Conservation (phyloP, 768 basidiomycete genomes). For the Amanita jacksonii region DNA sequence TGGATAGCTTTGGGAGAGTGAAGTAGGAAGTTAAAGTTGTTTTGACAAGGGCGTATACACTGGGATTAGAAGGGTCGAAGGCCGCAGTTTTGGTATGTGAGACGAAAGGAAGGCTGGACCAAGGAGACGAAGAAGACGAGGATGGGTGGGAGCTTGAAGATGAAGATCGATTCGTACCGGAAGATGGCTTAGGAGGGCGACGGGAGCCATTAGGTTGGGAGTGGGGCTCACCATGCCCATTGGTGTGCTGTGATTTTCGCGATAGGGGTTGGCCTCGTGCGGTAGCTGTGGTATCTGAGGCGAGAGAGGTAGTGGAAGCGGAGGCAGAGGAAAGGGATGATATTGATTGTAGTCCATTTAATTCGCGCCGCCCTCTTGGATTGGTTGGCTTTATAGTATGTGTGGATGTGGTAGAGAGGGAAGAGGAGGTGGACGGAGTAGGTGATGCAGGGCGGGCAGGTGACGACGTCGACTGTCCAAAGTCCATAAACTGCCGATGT, state of each 20-base stretch:
- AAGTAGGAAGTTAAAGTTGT: conserved; percentile 41
- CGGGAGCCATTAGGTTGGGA: neutral
- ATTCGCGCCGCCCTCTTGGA: conserved; percentile 20
- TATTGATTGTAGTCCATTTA: conserved; percentile 18
- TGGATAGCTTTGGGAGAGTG: conserved; percentile 35
- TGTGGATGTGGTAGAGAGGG: conserved; percentile 62
- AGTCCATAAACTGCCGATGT: conserved; percentile 7
- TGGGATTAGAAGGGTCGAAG: conserved; percentile 18
- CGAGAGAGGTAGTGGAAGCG: conserved; percentile 26
- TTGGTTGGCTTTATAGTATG: conserved; percentile 58
- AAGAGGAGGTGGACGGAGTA: conserved; percentile 46
- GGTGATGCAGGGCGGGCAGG: conserved; percentile 16
- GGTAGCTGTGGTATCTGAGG: conserved; percentile 31
- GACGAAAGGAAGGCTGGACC: conserved; percentile 15
- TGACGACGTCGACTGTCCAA: conserved; percentile 14
- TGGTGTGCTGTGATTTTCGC: conserved; percentile 10
- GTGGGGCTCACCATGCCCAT: conserved; percentile 3
- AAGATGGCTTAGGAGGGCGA: neutral
- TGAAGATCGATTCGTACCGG: conserved; percentile 10
- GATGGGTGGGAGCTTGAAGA: conserved; percentile 18
- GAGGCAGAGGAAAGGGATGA: conserved; percentile 21
- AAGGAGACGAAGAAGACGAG: conserved; percentile 12
- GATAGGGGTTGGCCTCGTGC: conserved; percentile 14
- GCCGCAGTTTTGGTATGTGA: conserved; percentile 16
- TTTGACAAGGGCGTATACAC: conserved; percentile 34